phyloP scores from a whole-genome alignment of 2,329 filamentous ascomycete genomes.

The Pezicula radicicola region DNA sequence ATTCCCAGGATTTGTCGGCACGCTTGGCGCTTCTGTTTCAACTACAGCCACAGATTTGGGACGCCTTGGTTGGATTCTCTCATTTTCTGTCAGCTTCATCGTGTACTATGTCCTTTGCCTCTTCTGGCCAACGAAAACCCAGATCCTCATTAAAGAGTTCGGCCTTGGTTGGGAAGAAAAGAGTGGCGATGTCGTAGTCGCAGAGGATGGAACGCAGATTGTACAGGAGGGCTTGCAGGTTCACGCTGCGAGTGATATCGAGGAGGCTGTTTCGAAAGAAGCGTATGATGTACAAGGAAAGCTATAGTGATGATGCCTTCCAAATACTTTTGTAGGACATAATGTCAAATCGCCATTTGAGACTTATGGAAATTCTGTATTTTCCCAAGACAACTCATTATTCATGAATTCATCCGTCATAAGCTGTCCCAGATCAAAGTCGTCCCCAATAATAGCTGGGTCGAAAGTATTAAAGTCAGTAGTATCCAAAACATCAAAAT shows the following conservation, averaged over 20 bases:
- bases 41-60: constrained; percentile 28
- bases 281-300: neutral
- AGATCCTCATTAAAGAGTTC: constrained; percentile 31
- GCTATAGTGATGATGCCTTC: too few species aligned
- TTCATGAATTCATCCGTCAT: constrained; percentile 1
- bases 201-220: constrained; percentile 22
- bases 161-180: constrained; percentile 26
- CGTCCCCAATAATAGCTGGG: neutral
- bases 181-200: constrained; percentile 15
- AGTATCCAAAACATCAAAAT: constrained; percentile 3
- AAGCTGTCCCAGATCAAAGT: neutral
- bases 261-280: neutral
- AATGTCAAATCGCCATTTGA: neutral
- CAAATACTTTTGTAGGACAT: neutral
- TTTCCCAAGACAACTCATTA: neutral
- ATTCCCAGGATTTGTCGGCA: constrained; percentile 32
- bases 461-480: neutral
- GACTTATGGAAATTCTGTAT: neutral
- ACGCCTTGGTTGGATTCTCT: constrained; percentile 32
- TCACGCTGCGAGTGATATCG: constrained; percentile 5
- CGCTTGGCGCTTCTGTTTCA: constrained; percentile 29
- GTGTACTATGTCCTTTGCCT: constrained; percentile 32
- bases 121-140: constrained; percentile 35
- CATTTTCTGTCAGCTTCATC: constrained; percentile 28
- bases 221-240: constrained; percentile 11